Percentiles rank a stretch among this genome's conserved stretches.
phyloP scores from a whole-genome alignment of 345 rosid genomes.

The Linum trigynum region DNA sequence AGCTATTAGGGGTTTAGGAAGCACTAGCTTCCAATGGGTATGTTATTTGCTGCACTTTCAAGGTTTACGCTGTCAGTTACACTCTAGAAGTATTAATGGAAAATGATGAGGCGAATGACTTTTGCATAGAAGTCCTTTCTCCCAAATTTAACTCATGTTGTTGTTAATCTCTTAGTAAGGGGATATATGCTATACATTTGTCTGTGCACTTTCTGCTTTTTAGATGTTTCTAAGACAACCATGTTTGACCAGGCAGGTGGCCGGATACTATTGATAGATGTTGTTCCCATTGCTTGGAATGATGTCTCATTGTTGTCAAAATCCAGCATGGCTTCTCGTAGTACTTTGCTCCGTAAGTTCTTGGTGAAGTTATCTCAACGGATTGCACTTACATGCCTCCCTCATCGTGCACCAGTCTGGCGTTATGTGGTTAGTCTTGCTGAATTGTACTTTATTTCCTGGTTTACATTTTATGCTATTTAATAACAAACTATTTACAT shows the following conservation, averaged over 20 bases:
- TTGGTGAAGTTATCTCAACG: constrained; percentile 77
- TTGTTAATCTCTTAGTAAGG: not conserved
- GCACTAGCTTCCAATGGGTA: constrained; percentile 52
- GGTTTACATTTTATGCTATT: not conserved
- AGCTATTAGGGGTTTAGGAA: constrained; percentile 73
- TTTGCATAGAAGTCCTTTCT: too few relatives aligned
- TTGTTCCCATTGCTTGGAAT: constrained; percentile 48
- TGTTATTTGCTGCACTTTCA: constrained; percentile 28
- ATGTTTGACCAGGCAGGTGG: constrained; percentile 64
- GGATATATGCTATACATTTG: not conserved
- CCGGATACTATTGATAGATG: constrained; percentile 50
- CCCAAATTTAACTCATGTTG: too few relatives aligned
- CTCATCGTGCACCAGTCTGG: constrained; percentile 75
- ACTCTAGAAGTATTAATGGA: not conserved
- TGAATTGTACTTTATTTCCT: not conserved
- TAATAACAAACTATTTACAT: not conserved
- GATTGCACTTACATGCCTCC: constrained; percentile 77
- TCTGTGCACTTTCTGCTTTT: constrained; percentile 5
- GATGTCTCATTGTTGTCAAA: constrained; percentile 51
- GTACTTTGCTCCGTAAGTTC: constrained; percentile 82
- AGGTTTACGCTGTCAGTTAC: constrained; percentile 28
- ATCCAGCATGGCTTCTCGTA: constrained; percentile 51
- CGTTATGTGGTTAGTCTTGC: constrained; percentile 64
- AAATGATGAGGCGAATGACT: too few relatives aligned
- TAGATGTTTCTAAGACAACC: constrained; percentile 18